phyloP scores from a whole-genome alignment of 441 rosid species.

The Populus trichocarpa region DNA sequence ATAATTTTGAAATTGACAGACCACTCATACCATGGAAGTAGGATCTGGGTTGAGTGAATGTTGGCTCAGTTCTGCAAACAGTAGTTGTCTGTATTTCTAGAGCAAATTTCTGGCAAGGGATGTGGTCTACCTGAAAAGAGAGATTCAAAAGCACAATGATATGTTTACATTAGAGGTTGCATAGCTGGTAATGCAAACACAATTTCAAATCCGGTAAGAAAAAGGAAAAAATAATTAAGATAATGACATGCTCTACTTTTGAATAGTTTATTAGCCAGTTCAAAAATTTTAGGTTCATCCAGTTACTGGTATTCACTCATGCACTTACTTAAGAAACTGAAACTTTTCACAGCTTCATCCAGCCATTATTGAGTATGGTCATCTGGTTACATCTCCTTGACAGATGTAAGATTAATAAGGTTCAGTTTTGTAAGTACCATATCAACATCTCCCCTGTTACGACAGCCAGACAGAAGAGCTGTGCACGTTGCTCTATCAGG shows the following conservation, averaged over 20 bases:
- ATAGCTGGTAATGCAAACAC: neutral
- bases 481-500: conserved; percentile 62
- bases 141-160: neutral
- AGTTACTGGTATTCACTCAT: conserved; percentile 2
- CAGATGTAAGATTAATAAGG: conserved; percentile 37
- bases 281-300: neutral
- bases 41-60: no score
- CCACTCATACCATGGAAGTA: no score
- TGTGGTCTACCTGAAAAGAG: neutral
- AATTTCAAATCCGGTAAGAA: neutral
- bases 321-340: neutral
- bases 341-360: neutral
- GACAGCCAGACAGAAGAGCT: conserved; percentile 48
- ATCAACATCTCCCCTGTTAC: conserved; percentile 35
- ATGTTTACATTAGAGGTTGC: neutral
- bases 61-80: neutral
- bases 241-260: neutral
- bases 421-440: conserved; percentile 22
- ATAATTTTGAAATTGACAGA: no score
- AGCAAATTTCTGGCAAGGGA: neutral
- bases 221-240: no score
- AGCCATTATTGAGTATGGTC: neutral
- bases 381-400: conserved; percentile 32
- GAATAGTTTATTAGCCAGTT: neutral
- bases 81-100: neutral